A percentile compares a stretch with the other conserved stretches of the same genome.
phyloP scores from a whole-genome alignment of 176 grass and related monocot species.

The Elaeis guineensis region DNA sequence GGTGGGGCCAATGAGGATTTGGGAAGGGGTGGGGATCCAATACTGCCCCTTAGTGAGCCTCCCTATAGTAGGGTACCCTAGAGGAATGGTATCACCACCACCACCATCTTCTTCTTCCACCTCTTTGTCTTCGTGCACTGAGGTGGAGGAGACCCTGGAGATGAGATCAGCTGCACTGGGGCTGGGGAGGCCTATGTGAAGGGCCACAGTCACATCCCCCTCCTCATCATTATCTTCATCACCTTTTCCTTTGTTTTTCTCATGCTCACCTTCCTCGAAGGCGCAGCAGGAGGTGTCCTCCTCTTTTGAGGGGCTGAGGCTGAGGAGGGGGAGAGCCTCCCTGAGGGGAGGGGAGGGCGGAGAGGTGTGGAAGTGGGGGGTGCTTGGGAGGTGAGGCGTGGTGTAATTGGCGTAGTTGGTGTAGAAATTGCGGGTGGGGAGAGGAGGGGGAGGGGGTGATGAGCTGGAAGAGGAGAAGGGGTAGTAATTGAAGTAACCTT shows the following conservation, averaged over 20 bases:
- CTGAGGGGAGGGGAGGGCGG: constrained; percentile 55
- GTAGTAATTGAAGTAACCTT: constrained; percentile 11
- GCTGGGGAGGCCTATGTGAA: constrained; percentile 73
- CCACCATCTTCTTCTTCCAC: constrained; percentile 8
- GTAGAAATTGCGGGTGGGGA: constrained; percentile 6
- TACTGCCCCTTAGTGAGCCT: constrained; percentile 81
- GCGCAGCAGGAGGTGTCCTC: constrained; percentile 6
- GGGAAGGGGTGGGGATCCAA: constrained; percentile 81
- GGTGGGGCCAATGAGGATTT: constrained; percentile 85
- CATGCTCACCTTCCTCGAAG: constrained; percentile 1
- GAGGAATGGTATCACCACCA: constrained; percentile 19
- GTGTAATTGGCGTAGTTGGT: not conserved
- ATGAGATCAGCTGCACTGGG: constrained; percentile 20
- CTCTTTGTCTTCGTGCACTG: constrained; percentile 11
- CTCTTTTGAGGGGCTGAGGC: constrained; percentile 28
- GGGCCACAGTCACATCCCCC: constrained; percentile 50
- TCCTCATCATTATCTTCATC: constrained; percentile 8
- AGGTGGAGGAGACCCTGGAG: constrained; percentile 1
- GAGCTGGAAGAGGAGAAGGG: constrained; percentile 12
- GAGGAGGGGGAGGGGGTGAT: constrained; percentile 21
- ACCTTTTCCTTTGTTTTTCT: too few relatives aligned
- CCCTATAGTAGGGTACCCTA: constrained; percentile 44
- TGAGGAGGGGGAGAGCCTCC: constrained; percentile 67
- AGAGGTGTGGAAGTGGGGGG: constrained; percentile 15
- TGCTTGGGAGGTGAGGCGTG: not conserved